Conservation (phyloP, 352 stramenopile genomes). For the Pilasporangium apinafurcum region DNA sequence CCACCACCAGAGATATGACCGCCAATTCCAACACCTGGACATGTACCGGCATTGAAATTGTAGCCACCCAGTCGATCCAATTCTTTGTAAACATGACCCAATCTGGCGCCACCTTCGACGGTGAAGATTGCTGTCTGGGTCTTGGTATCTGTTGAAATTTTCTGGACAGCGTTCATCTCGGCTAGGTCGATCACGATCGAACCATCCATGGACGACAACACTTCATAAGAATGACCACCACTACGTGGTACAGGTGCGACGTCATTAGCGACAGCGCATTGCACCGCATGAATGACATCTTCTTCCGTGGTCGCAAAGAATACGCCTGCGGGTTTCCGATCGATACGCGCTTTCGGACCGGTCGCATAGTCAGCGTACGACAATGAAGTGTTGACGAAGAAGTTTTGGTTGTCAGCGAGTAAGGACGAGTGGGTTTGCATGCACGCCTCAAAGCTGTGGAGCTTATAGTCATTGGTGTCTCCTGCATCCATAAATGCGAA, state of each 20-base stretch:
- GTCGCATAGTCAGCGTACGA: constrained; percentile 41
- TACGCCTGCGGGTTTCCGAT: constrained; percentile 30
- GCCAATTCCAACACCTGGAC: constrained; percentile 40
- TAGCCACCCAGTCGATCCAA: constrained; percentile 33
- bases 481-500: too few relatives aligned
- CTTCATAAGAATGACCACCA: constrained; percentile 51
- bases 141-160: constrained; percentile 18
- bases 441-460: constrained; percentile 2
- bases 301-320: constrained; percentile 38
- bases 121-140: constrained; percentile 23
- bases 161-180: constrained; percentile 43
- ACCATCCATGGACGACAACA: constrained; percentile 48
- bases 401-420: constrained; percentile 13
- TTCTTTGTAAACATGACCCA: constrained; percentile 40
- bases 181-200: constrained; percentile 51
- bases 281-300: constrained; percentile 34
- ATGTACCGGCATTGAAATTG: constrained; percentile 53
- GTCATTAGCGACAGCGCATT: constrained; percentile 23
- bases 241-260: constrained; percentile 33
- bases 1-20: constrained; percentile 46
- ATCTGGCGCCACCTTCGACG: constrained; percentile 29
- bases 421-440: background rate
- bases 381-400: constrained; percentile 22
- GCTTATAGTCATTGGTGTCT: too few relatives aligned
- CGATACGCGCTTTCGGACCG: constrained; percentile 40